Conservation (phyloP, 371 early-diverging fungal species). For the Fennellomyces sp. region DNA sequence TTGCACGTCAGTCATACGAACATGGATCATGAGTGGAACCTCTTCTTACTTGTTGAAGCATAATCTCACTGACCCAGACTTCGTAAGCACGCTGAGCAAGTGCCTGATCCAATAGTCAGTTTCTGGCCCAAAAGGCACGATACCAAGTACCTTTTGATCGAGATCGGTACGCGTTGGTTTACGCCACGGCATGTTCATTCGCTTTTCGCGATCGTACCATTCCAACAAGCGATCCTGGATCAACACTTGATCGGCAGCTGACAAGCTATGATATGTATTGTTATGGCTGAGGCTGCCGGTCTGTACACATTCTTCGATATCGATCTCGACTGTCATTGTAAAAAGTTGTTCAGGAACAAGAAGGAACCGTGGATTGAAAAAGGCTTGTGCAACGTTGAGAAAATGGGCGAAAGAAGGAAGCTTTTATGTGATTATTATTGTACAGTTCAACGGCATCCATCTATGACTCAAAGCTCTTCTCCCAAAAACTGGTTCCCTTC, state of each 20-base stretch:
- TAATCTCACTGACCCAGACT: constrained; percentile 86
- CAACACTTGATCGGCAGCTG: constrained; percentile 21
- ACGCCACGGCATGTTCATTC: constrained; percentile 77
- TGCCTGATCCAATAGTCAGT: constrained; percentile 12
- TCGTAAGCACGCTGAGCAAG: constrained; percentile 71
- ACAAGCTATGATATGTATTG: constrained; percentile 34
- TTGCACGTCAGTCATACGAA: background rate
- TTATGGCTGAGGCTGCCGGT: constrained; percentile 31
- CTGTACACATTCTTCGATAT: constrained; percentile 39
- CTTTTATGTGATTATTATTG: too few species aligned
- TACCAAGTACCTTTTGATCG: constrained; percentile 19
- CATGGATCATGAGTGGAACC: background rate
- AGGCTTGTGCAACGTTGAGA: background rate
- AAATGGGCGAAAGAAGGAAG: too few species aligned
- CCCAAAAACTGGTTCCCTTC: constrained; percentile 45
- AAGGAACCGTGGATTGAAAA: background rate
- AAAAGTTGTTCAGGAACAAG: background rate
- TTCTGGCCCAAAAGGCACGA: background rate
- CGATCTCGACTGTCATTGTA: constrained; percentile 2
- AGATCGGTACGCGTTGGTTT: constrained; percentile 27
- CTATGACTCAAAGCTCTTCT: constrained; percentile 55
- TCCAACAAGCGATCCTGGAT: constrained; percentile 55
- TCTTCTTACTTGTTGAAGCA: constrained; percentile 73
- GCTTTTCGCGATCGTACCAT: constrained; percentile 69
- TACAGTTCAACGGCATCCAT: background rate